Evolutionary conservation across 768 basidiomycete species (phyloP).

Genomic region (Kwoniella dendrophila): DNA sequence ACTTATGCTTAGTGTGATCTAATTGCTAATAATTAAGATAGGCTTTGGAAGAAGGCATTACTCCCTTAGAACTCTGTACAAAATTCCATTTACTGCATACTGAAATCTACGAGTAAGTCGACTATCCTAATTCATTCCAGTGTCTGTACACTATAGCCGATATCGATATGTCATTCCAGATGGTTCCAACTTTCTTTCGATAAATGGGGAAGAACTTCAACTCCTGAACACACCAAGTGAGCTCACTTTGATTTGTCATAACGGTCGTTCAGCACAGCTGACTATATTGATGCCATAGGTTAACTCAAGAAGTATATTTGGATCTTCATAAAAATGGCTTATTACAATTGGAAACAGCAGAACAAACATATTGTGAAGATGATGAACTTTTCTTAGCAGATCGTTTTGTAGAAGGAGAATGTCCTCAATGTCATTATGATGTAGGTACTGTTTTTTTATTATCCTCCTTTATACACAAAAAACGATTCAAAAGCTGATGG

Average conservation of each 20-base stretch:
- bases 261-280: not conserved
- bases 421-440: conserved; percentile 87
- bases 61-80: conserved; percentile 67
- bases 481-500: not conserved
- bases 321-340: conserved; percentile 77
- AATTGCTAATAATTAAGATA: not conserved
- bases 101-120: conserved; percentile 74
- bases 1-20: not conserved
- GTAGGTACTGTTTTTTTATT: conserved; percentile 57
- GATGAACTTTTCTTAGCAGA: conserved; percentile 95
- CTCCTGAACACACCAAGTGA: conserved; percentile 83
- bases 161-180: conserved; percentile 20
- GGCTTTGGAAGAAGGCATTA: conserved; percentile 56
- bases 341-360: conserved; percentile 79
- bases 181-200: conserved; percentile 99
- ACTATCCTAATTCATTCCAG: not conserved
- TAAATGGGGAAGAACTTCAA: conserved; percentile 92
- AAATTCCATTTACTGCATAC: conserved; percentile 86
- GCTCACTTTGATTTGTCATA: conserved; percentile 32
- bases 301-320: conserved; percentile 84
- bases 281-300: conserved; percentile 59
- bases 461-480: not conserved
- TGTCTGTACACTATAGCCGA: conserved; percentile 21
- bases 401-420: conserved; percentile 96
- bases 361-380: conserved; percentile 93